Base-by-base conservation (phyloP, 176 grass and related monocot genomes). In the Lolium perenne region DNA sequence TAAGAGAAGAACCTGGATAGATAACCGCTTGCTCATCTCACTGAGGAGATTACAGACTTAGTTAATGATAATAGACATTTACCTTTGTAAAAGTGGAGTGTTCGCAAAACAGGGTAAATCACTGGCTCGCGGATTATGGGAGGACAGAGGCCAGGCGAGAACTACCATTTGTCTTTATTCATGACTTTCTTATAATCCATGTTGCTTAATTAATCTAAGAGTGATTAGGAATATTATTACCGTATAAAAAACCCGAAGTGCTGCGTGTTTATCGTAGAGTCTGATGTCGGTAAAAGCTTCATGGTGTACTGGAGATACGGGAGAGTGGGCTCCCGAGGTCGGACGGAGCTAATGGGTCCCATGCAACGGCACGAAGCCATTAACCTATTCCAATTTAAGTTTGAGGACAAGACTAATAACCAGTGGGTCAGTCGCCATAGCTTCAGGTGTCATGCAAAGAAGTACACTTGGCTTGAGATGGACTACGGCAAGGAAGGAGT, bases 251-350 rank as follows among this genome's bases (percentile, higher is more conserved):
- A 13, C 16, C 54, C 78, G 58, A 89, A 60, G 5, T 51, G 32
- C 7, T 63, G 12, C 47, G 17, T 55, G 40, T 72, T 88, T 7
- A 65, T 81, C 89, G 22, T 82, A 98, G 95, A 94, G 92, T 91
- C 91, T 83, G 93, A 98, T 79, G 85, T 71, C 91, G 93, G 83
- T 69, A 78, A 62, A 78, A 86, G 67, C 55, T 95, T 87, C 78
- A 93, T 90, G 93, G 83, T 98, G 58, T 98, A 90, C 89, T 92
- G 88, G 78, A 93, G 95, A 84, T 98, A 93, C 84, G 91, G 95
- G 25, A 90, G 95, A 84, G 95, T 98, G 70, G 93, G 95, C 58
- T 84, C 77, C 45, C 84, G 58, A 83, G 93, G 93, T 16, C 95
- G 92, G 85, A 82, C 82, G 71, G 92, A 92, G 70, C 85, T 94